Base-by-base conservation (phyloP, 345 rosid species). In the Camelina hispida region DNA sequence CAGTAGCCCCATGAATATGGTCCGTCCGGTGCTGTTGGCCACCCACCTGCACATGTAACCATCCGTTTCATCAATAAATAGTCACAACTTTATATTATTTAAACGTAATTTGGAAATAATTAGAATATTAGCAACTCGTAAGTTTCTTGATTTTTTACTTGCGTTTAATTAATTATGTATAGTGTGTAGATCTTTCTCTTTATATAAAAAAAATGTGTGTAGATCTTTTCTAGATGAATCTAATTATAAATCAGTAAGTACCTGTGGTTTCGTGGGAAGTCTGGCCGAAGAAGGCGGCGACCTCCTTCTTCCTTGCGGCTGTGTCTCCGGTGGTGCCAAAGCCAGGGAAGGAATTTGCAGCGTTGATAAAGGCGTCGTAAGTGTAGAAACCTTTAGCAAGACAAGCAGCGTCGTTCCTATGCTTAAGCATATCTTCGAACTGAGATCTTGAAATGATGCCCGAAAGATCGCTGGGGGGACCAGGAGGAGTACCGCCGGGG, bases 221-320 rank as follows among this genome's bases (percentile, higher is more conserved):
- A 35, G 38, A 37, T 37, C 10, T 37, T 37, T 37, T 9, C 40
- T 37, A 37, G 11, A 37, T 37, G 11, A 9, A 35, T 35, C 40
- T 6, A 32, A 9, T n/a, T 12, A 16, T 28, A 30, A 20, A 20
- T 38, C 6, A 7, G 61, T 44, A 34, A 2, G 9, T 34, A 84
- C 93, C 91, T 70, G 88, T 86, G 18, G 93, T 88, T 80, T 88
- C 88, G 42, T 87, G 93, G 12, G 91, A 88, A 20, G 89, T 88
- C 60, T 88, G 93, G 62, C 83, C 91, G 42, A 88, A 79, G 76
- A 88, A 88, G 40, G 93, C 93, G 5, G 87, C 91, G 12, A 87
- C 46, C 62, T 88, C 91, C n/a, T 84, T 79, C 57, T 84, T 84
- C 32, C 86, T 78, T 0, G 85, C 53, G 58, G 48, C 23, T 9